A percentile compares a stretch with the other conserved stretches of the same genome.
Conservation (phyloP, 192 early-diverging fungal genomes). For the Backusella westeae region DNA sequence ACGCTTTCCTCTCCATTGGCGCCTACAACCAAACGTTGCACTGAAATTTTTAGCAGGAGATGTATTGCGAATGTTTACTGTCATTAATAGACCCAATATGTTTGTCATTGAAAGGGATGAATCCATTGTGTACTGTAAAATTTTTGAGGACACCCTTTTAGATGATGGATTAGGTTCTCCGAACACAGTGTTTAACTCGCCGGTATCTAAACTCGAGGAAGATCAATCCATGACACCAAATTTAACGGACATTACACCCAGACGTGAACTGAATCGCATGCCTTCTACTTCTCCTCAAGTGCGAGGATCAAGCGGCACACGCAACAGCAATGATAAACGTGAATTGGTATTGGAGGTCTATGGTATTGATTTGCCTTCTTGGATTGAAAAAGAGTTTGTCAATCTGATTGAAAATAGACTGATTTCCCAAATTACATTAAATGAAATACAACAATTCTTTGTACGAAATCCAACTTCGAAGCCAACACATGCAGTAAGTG, state of each 20-base stretch:
- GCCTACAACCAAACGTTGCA: conserved; percentile 64
- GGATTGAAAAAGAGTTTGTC: conserved; percentile 60
- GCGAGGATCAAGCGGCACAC: neutral
- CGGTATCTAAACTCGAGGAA: neutral
- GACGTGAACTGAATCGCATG: neutral
- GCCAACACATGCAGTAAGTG: conserved; percentile 57
- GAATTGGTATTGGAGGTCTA: conserved; percentile 66
- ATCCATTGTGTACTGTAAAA: conserved; percentile 54
- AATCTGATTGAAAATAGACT: conserved; percentile 62
- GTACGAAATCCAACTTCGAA: conserved; percentile 64
- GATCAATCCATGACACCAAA: neutral
- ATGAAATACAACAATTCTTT: conserved; percentile 59
- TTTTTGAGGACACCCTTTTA: conserved; percentile 34
- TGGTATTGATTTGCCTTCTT: conserved; percentile 51
- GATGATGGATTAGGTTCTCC: neutral
- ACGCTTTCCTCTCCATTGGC: conserved; percentile 70
- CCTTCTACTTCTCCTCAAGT: neutral
- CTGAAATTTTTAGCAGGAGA: conserved; percentile 54
- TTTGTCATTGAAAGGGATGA: conserved; percentile 60
- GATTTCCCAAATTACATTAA: conserved; percentile 55
- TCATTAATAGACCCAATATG: conserved; percentile 72
- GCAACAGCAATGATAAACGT: conserved; percentile 31
- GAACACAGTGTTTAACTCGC: neutral
- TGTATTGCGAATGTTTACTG: conserved; percentile 54
- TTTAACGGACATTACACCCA: neutral